Evolutionary conservation across 176 grass and related monocot genomes (phyloP).

Genomic region (Coix lacrymajobi): DNA sequence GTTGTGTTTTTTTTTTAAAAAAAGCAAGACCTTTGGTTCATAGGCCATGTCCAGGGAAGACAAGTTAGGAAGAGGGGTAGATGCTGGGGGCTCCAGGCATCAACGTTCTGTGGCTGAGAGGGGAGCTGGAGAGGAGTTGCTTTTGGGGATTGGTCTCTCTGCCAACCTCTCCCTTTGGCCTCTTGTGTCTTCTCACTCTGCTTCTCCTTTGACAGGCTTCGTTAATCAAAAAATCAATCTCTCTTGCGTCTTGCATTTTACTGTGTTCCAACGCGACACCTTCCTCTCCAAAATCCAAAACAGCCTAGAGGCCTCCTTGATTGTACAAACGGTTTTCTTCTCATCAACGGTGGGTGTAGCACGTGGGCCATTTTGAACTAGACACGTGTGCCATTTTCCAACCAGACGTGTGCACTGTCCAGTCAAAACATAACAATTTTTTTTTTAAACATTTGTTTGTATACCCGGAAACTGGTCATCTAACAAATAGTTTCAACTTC

Average conservation of each 20-base stretch:
- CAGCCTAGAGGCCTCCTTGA: no score
- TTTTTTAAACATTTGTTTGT: no score
- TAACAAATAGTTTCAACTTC: no score
- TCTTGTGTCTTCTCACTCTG: background rate
- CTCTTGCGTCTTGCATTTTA: background rate
- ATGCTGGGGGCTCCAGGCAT: conserved; percentile 5
- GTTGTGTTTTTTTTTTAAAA: background rate
- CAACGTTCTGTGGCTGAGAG: conserved; percentile 37
- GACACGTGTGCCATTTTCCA: no score
- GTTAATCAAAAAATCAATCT: background rate
- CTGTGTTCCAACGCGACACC: background rate
- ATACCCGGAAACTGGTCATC: no score
- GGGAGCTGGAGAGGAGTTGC: conserved; percentile 11
- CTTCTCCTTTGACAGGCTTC: background rate
- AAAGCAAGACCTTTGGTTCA: background rate
- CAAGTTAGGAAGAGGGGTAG: background rate
- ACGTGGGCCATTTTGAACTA: no score
- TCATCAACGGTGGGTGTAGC: no score
- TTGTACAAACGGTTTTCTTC: no score
- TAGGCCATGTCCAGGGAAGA: background rate
- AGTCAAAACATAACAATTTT: no score
- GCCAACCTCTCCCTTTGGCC: background rate
- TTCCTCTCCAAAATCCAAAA: background rate
- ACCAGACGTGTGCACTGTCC: no score
- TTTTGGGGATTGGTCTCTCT: conserved; percentile 36